Conservation (phyloP, 352 stramenopile species). For the Aphanomyces astaci region DNA sequence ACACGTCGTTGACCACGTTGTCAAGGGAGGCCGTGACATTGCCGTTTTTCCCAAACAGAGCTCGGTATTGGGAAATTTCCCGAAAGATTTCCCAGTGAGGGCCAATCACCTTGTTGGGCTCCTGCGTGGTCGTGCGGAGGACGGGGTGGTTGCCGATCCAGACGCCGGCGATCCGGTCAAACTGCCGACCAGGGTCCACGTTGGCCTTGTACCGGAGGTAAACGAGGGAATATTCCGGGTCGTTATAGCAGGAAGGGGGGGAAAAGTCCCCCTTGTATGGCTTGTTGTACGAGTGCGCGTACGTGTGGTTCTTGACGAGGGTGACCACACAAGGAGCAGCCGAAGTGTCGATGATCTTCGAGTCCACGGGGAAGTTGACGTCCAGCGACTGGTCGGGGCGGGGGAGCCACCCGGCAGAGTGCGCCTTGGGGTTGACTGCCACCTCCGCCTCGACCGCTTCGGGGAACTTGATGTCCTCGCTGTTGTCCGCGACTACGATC, state of each 20-base stretch:
- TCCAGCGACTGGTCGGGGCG: conserved; percentile 29
- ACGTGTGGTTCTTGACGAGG: conserved; percentile 39
- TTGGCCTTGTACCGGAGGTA: conserved; percentile 49
- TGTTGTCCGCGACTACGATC: no score
- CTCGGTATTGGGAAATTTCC: conserved; percentile 53
- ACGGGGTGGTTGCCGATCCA: conserved; percentile 67
- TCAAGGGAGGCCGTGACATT: conserved; percentile 52
- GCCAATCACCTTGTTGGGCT: conserved; percentile 29
- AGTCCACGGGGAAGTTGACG: conserved; percentile 33
- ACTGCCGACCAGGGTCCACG: conserved; percentile 46
- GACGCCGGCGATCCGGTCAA: conserved; percentile 59
- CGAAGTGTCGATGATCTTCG: conserved; percentile 30
- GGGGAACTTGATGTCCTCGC: background rate
- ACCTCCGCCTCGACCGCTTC: background rate
- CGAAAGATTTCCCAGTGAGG: conserved; percentile 52
- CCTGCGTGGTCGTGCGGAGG: conserved; percentile 63
- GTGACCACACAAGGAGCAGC: conserved; percentile 39
- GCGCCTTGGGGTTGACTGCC: background rate
- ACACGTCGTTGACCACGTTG: conserved; percentile 50
- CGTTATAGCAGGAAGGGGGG: conserved; percentile 32
- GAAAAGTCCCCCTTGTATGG: conserved; percentile 39
- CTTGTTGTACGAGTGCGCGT: conserved; percentile 49
- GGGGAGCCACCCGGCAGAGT: background rate
- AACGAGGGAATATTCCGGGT: conserved; percentile 36
- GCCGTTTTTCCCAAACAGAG: conserved; percentile 40